Percentiles rank a stretch among this genome's conserved stretches.
Evolutionary conservation across 139 green algal species (phyloP).

Genomic region (Zygnema circumcarinatum): DNA sequence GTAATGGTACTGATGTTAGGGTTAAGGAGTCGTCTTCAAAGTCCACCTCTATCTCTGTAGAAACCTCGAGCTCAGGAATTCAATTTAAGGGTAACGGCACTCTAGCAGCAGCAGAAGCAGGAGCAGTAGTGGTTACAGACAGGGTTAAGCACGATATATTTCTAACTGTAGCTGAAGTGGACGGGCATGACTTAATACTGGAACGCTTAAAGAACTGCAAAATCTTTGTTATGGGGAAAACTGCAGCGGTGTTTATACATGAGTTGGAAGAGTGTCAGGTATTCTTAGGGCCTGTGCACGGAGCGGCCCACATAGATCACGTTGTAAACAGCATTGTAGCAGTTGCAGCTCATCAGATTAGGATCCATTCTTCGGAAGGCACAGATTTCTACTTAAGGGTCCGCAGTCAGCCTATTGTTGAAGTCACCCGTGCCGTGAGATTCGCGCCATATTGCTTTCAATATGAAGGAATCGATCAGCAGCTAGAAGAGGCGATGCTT

Average conservation of each 20-base stretch:
- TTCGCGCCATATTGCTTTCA: not conserved
- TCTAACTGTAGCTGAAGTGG: not conserved
- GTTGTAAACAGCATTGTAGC: not conserved
- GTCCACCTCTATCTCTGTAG: not conserved
- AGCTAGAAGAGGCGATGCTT: not conserved
- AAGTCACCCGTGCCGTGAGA: not conserved
- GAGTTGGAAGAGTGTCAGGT: not conserved
- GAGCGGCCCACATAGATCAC: not conserved
- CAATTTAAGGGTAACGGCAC: not conserved
- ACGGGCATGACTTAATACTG: not conserved
- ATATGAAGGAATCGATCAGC: not conserved
- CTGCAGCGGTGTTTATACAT: not conserved
- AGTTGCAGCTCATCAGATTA: not conserved
- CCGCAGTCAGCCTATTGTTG: not conserved
- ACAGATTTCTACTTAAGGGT: not conserved
- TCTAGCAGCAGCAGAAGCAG: not conserved
- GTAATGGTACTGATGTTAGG: not conserved
- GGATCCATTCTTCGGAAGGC: not conserved
- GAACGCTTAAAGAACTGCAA: not conserved
- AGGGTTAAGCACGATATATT: not conserved
- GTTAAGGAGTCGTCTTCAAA: not conserved
- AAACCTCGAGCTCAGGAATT: not conserved
- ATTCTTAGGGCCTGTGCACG: not conserved
- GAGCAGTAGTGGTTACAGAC: not conserved
- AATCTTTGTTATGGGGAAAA: not conserved